Evolutionary conservation across 805 yeast genomes (phyloP).

Genomic region (Kazachstania viticola): DNA sequence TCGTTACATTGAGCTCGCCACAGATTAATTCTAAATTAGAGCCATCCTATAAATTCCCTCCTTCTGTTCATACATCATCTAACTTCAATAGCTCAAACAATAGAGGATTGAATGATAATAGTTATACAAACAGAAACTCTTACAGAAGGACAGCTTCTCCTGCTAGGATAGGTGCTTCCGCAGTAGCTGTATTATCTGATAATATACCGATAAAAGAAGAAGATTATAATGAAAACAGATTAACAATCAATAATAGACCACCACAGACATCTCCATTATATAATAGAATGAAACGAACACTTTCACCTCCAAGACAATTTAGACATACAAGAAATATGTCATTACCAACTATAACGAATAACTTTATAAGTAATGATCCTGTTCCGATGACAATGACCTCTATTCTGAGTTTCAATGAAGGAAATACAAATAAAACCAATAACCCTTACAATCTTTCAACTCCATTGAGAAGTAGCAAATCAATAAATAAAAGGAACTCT

Average conservation of each 20-base stretch:
- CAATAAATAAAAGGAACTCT: not conserved
- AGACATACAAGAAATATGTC: slow-evolving; percentile 16
- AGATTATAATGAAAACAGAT: too few relatives aligned
- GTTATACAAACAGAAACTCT: slow-evolving; percentile 3
- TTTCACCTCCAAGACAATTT: too few relatives aligned
- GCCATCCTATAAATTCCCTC: slow-evolving; percentile 2
- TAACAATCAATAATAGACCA: not conserved
- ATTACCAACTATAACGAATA: slow-evolving; percentile 11
- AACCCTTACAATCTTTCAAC: not conserved
- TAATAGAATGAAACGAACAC: too few relatives aligned
- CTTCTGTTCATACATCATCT: not conserved
- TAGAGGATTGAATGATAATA: slow-evolving; percentile 2
- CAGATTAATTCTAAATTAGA: not conserved
- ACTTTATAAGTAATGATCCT: slow-evolving; percentile 1
- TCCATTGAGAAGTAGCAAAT: not conserved
- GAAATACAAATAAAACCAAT: not conserved
- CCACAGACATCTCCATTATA: slow-evolving; percentile 2
- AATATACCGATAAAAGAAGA: slow-evolving; percentile 18
- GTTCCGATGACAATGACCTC: slow-evolving; percentile 13
- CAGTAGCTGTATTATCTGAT: slow-evolving; percentile 41
- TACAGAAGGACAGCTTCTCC: slow-evolving; percentile 45
- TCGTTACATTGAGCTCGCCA: not conserved
- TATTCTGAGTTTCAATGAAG: slow-evolving; percentile 13
- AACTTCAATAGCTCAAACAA: not conserved
- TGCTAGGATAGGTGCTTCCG: slow-evolving; percentile 61